Base-by-base conservation (phyloP, 1,139 yeast genomes). In the Arxiozyma telluris region DNA sequence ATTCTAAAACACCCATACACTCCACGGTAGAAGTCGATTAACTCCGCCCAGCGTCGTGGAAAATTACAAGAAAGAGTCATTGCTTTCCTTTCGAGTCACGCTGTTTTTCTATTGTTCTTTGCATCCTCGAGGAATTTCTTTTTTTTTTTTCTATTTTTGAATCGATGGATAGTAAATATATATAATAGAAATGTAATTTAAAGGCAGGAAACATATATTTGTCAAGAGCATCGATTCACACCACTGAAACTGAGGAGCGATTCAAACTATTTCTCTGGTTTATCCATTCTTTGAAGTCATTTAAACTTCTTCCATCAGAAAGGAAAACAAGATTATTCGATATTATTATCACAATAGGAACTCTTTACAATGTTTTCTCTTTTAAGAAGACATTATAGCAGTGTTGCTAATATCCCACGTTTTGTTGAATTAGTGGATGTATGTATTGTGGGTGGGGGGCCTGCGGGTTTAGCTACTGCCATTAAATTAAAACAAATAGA, bases 361-460 rank as follows among this genome's bases (percentile, higher is more conserved):
- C 12, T 34, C 39, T 3, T 34, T 34, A 34, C 12, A 34, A 46
- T 46, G 49, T 46, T 41, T 34, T 21, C 42, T 9, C n/a, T 50
- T 6, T 11, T 46, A 20, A 47, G 47, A 47, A 34, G 51, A 15
- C 22, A 25, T 4, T 51, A 51, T 38, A 21, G 49, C 17, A 41
- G 25, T 21, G 45, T 25, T 6, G 23, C 44, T 15, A 44, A 41
- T 5, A 41, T 43, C 8, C 58, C 57, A 21, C 34, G 98, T 56
- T 95, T 87, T 11, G 79, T 77, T 8, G 98, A 93, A 63, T 78
- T 80, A 42, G 96, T 89, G 18, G 98, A 93, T 68, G 95, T 93
- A 21, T 87, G 96, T 64, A 89, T 93, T 50, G 96, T 93, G 1
- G 98, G 98, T 44, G 98, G 96, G 46, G 98, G 98, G 0, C 98